Evolutionary conservation across 1,284 basidiomycete genomes (phyloP).

Genomic region (Puccinia triticina): DNA sequence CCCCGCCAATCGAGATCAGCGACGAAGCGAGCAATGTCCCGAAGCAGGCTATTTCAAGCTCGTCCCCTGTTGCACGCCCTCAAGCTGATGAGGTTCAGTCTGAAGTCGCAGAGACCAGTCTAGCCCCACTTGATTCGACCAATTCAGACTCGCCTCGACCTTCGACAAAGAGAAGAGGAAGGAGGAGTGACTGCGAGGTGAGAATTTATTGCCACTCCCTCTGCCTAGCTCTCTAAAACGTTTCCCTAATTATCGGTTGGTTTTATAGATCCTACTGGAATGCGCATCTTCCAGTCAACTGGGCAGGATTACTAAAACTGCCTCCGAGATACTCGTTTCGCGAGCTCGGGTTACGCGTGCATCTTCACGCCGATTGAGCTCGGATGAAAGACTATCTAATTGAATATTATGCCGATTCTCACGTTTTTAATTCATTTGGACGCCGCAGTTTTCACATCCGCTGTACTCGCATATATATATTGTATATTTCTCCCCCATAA

Average conservation of each 20-base stretch:
- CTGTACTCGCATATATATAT: neutral
- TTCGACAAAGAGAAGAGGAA: neutral
- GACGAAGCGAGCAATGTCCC: neutral
- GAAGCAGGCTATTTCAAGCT: neutral
- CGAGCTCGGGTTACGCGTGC: conserved; percentile 15
- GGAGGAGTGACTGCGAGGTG: neutral
- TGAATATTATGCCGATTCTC: neutral
- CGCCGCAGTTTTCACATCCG: no score
- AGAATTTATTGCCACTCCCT: neutral
- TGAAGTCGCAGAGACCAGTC: neutral
- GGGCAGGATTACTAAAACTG: neutral
- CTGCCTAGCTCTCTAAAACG: neutral
- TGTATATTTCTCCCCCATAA: neutral
- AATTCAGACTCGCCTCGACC: neutral
- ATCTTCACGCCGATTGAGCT: neutral
- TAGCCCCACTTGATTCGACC: neutral
- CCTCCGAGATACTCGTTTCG: conserved; percentile 6
- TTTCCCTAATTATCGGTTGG: neutral
- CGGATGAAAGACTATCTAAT: conserved; percentile 15
- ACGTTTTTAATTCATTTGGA: no score
- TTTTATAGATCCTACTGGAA: neutral
- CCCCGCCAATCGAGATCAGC: neutral
- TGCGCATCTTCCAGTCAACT: conserved; percentile 5
- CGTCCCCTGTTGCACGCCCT: neutral
- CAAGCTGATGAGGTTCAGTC: neutral